Evolutionary conservation across 768 basidiomycete species (phyloP).

Genomic region (Royoungia palumana): DNA sequence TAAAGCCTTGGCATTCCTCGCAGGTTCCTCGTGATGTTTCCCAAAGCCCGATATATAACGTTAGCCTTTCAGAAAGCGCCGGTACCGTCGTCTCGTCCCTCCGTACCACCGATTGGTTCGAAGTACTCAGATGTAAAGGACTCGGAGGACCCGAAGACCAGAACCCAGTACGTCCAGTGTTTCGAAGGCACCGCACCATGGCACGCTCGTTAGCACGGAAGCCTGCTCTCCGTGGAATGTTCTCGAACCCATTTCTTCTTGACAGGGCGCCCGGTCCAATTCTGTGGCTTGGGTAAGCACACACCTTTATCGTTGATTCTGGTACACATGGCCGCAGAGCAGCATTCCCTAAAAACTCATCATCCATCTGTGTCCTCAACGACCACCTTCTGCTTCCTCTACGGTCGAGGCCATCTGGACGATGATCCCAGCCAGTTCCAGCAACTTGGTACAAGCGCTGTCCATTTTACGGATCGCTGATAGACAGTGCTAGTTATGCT

Average conservation of each 20-base stretch:
- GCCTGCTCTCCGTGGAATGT: not conserved
- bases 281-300: conserved; percentile 35
- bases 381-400: conserved; percentile 42
- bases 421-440: not conserved
- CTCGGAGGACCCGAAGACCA: not conserved
- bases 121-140: too few relatives aligned
- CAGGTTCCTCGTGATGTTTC: not conserved
- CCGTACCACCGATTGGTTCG: not conserved
- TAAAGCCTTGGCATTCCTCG: too few relatives aligned
- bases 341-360: conserved; percentile 37
- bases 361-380: conserved; percentile 34
- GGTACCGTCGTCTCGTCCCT: not conserved
- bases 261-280: conserved; percentile 29
- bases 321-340: conserved; percentile 28
- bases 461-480: too few relatives aligned
- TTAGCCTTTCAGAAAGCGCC: not conserved
- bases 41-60: not conserved
- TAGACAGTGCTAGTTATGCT: not conserved
- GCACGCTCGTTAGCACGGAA: conserved; percentile 24
- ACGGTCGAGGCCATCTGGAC: conserved; percentile 54
- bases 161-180: conserved; percentile 11
- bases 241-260: not conserved
- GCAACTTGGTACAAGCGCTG: not conserved
- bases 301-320: too few relatives aligned
- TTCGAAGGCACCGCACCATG: conserved; percentile 28